Evolutionary conservation across 78 protist genomes (phyloP).

Genomic region (Pelomyxa schiedti): DNA sequence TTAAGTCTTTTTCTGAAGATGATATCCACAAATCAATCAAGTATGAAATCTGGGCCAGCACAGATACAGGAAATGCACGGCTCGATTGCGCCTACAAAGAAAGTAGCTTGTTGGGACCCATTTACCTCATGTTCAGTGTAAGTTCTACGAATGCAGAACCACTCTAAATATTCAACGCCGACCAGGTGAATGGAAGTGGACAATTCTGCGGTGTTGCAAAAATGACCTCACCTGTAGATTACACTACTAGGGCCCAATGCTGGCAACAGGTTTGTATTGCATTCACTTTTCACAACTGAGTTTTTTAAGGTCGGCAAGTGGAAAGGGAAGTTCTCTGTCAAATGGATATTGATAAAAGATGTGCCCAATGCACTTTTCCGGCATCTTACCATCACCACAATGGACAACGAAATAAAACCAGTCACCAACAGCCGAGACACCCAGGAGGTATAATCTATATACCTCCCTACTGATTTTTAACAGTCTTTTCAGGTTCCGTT

Average conservation of each 20-base stretch:
- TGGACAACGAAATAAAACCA: constrained; percentile 7
- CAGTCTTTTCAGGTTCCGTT: no score
- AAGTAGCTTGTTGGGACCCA: not conserved
- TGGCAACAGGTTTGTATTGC: not conserved
- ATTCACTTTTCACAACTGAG: no score
- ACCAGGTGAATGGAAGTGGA: constrained; percentile 10
- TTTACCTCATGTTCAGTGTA: no score
- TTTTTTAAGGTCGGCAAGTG: constrained; percentile 7
- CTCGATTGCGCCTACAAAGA: constrained; percentile 13
- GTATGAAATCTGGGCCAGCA: constrained; percentile 6
- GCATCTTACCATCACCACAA: not conserved
- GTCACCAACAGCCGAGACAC: constrained; percentile 29
- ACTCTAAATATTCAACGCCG: constrained; percentile 9
- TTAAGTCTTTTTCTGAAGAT: constrained; percentile 16
- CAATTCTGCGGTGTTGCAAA: constrained; percentile 20
- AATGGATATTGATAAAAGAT: constrained; percentile 17
- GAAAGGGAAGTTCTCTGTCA: not conserved
- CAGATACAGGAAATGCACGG: constrained; percentile 13
- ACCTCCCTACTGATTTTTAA: no score
- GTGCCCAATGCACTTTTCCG: constrained; percentile 8
- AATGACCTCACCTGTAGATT: constrained; percentile 17
- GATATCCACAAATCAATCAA: constrained; percentile 31
- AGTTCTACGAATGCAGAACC: not conserved
- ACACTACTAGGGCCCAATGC: not conserved
- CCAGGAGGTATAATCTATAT: no score